Evolutionary conservation across 495 filamentous ascomycete genomes (phyloP).

Genomic region (Sabuloglossum arenarium): DNA sequence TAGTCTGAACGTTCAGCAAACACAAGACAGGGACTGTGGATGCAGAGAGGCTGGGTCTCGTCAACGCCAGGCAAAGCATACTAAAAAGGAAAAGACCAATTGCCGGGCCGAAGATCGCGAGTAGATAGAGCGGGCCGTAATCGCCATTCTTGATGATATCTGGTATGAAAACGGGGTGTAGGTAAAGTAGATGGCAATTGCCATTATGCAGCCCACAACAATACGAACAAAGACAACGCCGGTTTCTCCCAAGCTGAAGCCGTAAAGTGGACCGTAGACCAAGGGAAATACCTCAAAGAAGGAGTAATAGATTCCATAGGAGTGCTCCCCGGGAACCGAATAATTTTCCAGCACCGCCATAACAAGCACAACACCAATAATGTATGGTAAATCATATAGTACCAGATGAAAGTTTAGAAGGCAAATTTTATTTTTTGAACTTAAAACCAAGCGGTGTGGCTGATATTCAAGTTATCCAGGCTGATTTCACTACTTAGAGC

Average conservation of each 20-base stretch:
- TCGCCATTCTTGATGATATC: slow-evolving; percentile 29
- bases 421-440: no score
- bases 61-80: no score
- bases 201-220: slow-evolving; percentile 32
- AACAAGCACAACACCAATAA: no score
- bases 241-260: slow-evolving; percentile 36
- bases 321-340: no score
- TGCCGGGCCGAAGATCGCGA: slow-evolving; percentile 28
- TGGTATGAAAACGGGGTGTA: slow-evolving; percentile 29
- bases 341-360: no score
- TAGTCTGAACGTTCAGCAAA: no score
- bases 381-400: background rate
- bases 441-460: no score
- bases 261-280: slow-evolving; percentile 42
- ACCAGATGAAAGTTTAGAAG: background rate
- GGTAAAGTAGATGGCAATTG: slow-evolving; percentile 31
- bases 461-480: no score
- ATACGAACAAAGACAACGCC: slow-evolving; percentile 47
- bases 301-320: slow-evolving; percentile 47
- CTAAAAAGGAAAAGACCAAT: slow-evolving; percentile 43
- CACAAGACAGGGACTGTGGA: no score
- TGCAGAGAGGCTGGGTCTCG: no score
- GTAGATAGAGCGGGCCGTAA: slow-evolving; percentile 36
- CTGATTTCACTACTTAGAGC: no score
- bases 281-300: slow-evolving; percentile 59